phyloP scores from a whole-genome alignment of 306 rosid species.

The Cicer chorassanicum region DNA sequence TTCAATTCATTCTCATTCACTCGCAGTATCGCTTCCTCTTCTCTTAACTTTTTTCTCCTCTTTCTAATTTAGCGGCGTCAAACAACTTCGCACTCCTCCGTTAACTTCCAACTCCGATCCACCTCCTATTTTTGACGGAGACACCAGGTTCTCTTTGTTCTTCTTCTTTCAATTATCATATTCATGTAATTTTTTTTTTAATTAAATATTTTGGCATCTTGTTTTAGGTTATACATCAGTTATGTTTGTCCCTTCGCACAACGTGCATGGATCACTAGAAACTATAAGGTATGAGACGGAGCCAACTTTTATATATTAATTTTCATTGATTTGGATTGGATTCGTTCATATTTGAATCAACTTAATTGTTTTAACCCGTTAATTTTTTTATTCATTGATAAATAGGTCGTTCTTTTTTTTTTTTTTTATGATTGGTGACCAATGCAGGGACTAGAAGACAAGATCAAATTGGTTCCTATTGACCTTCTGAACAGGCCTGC shows the following conservation, averaged over 20 bases:
- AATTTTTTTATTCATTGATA: not conserved
- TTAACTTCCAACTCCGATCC: conserved; percentile 61
- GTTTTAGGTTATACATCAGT: conserved; percentile 57
- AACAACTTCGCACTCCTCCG: conserved; percentile 45
- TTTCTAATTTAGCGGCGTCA: conserved; percentile 16
- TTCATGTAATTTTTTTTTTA: not conserved
- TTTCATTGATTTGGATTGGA: not conserved
- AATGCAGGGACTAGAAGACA: conserved; percentile 66
- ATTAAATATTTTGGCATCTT: not conserved
- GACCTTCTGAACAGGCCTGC: conserved; percentile 65
- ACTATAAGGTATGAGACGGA: conserved; percentile 52
- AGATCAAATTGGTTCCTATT: conserved; percentile 67
- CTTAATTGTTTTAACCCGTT: not conserved
- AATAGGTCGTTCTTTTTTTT: not conserved
- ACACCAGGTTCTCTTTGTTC: conserved; percentile 55
- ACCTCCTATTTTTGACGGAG: conserved; percentile 75
- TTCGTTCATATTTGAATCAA: not conserved
- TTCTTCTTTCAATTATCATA: not conserved
- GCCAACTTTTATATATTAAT: not conserved
- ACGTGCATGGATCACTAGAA: conserved; percentile 77
- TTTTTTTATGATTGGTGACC: not conserved
- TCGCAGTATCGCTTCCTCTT: not conserved
- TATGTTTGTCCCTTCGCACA: conserved; percentile 71
- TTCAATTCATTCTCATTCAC: not conserved
- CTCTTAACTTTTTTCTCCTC: not conserved